phyloP scores from a whole-genome alignment of 805 yeast genomes.

The Cyberlindnera suaveolens region DNA sequence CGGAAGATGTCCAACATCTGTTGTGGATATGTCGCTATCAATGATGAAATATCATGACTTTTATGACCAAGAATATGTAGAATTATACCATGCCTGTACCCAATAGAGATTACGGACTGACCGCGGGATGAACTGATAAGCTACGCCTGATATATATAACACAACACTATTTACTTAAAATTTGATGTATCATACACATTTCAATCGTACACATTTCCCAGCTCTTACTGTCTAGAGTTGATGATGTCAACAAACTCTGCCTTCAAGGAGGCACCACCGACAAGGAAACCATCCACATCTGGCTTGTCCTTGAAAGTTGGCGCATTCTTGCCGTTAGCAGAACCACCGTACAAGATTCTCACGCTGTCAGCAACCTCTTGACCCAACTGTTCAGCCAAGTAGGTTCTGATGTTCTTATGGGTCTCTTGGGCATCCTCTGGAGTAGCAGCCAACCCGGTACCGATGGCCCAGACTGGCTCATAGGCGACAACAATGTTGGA shows the following conservation, averaged over 20 bases:
- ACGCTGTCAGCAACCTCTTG: conserved; percentile 65
- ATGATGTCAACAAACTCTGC: conserved; percentile 95
- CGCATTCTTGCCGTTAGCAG: conserved; percentile 94
- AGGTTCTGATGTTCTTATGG: conserved; percentile 83
- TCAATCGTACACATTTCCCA: neutral
- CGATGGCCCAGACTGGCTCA: conserved; percentile 99
- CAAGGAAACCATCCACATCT: conserved; percentile 97
- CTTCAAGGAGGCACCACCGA: conserved; percentile 98
- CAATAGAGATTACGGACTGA: too few species aligned
- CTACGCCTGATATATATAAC: neutral
- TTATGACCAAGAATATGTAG: too few species aligned
- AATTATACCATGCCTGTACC: too few species aligned
- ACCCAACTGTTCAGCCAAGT: conserved; percentile 73
- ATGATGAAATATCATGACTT: too few species aligned
- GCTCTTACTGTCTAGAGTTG: conserved; percentile 71
- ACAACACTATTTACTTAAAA: neutral
- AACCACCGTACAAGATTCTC: conserved; percentile 97
- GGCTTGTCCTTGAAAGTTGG: conserved; percentile 82
- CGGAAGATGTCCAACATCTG: too few species aligned
- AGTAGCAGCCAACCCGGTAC: conserved; percentile 98
- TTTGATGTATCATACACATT: neutral
- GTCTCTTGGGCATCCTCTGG: conserved; percentile 97
- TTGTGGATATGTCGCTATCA: too few species aligned
- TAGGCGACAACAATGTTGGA: conserved; percentile 88
- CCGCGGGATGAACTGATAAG: too few species aligned